Conservation (phyloP, 345 rosid genomes). For the Leavenworthia alabamica region DNA sequence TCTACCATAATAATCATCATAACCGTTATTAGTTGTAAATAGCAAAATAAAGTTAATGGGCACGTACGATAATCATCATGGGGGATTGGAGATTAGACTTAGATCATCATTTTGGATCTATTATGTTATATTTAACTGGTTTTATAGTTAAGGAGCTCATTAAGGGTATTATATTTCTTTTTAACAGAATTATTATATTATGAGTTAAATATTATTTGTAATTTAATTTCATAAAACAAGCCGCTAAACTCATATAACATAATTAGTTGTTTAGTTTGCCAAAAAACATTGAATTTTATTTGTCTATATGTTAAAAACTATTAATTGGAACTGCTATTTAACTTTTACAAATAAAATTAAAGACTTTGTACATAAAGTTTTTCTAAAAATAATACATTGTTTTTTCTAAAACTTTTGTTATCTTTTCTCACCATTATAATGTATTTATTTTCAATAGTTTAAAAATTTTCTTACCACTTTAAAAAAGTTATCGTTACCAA, state of each 20-base stretch:
- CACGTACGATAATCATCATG: conserved; percentile 18
- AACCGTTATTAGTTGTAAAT: conserved; percentile 22
- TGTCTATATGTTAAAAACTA: neutral
- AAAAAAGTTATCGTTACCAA: neutral
- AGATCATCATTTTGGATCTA: too few relatives aligned
- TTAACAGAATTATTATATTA: too few relatives aligned
- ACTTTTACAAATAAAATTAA: neutral
- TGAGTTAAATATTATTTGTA: too few relatives aligned
- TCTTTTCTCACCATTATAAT: neutral
- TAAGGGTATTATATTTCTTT: too few relatives aligned
- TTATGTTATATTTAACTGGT: too few relatives aligned
- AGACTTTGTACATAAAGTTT: neutral
- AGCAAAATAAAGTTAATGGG: conserved; percentile 2
- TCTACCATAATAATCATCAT: conserved; percentile 5
- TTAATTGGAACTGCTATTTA: neutral
- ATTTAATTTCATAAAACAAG: too few relatives aligned
- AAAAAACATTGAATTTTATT: neutral
- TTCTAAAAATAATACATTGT: neutral
- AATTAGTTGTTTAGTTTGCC: neutral
- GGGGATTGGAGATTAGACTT: conserved; percentile 16
- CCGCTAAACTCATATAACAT: neutral
- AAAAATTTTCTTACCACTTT: neutral
- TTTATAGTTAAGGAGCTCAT: too few relatives aligned
- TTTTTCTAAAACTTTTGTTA: neutral
- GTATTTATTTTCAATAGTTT: neutral